Evolutionary conservation across 176 grass and related monocot species (phyloP), one percentile per base, ranked within the genome.

Genomic region (Hordeum vulgare): DNA sequence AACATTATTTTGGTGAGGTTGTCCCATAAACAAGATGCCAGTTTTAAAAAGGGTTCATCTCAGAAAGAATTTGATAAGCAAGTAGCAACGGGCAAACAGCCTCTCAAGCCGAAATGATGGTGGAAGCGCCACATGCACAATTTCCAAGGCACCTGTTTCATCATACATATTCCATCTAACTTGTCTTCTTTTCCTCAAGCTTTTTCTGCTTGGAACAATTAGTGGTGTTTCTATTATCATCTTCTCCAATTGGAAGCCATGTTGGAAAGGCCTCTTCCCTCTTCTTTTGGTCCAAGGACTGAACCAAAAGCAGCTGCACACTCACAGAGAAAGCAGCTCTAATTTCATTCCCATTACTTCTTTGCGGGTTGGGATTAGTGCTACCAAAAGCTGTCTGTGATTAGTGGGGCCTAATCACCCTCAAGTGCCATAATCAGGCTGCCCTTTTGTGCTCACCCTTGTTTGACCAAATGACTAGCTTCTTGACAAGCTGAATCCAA

Each of bases 401-500:
- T 90, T 86, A 86, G 88, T 90, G 74, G 84, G 88, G 88, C 47
- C 84, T 86, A 83, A 83, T 83, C 66, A 75, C 75, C 86, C 67
- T 86, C 84, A 83, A 90, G 74, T 83, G 80, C 75, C 75, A 90
- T 90, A 41, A 90, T 86, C 68, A 66, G 67, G 67, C 35, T 61
- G 75, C 67, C 10, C 79, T 88, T 87, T 88, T 78, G 34, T 21
- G 74, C 27, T 75, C 15, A 61, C 27, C 75, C 57, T 86, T 90
- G 88, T 90, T 90, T 90, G 88, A 90, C 84, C 63, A 77, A 77
- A 56, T 75, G 84, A 80, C 84, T 61, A 60, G 5, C 45, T 86
- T 59, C 60, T 78, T 90, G 80, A 83, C 84, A 84, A 86, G 6
- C 12, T 77, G 51, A 75, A 68, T 90, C 80, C 75, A 75, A 83